phyloP scores from a whole-genome alignment of 306 rosid genomes.

The Vachellia collinsii region DNA sequence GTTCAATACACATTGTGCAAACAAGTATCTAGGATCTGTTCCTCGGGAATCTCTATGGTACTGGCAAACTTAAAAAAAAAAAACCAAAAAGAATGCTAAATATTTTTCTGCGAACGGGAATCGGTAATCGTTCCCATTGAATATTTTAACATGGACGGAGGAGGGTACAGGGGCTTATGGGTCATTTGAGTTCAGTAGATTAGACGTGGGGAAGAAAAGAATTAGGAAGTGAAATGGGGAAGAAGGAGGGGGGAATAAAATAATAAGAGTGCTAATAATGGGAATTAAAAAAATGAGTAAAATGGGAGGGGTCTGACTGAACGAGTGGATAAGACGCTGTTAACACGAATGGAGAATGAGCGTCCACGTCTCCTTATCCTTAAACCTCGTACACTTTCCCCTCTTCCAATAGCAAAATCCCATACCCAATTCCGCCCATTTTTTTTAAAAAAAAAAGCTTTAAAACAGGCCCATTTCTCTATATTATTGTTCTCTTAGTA shows the following conservation, averaged over 20 bases:
- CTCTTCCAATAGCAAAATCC: conserved; percentile 16
- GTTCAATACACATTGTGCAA: too few relatives aligned
- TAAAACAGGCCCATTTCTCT: not conserved
- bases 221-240: not conserved
- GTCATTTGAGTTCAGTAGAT: conserved; percentile 30
- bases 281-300: conserved; percentile 21
- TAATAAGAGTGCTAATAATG: conserved; percentile 30
- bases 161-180: conserved; percentile 27
- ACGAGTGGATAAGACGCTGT: conserved; percentile 37
- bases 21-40: too few relatives aligned
- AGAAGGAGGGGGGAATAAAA: conserved; percentile 13
- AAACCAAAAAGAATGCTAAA: too few relatives aligned
- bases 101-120: too few relatives aligned
- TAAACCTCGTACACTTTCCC: conserved; percentile 82
- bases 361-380: conserved; percentile 75
- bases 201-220: too few relatives aligned
- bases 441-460: too few relatives aligned
- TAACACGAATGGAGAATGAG: conserved; percentile 63
- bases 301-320: conserved; percentile 42
- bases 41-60: too few relatives aligned
- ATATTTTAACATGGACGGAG: not conserved
- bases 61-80: too few relatives aligned
- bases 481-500: not conserved
- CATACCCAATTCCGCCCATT: not conserved
- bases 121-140: too few relatives aligned